A percentile compares a stretch with the other conserved stretches of the same genome.
These are phyloP conservation scores for Fagopyrum esculentum DNA, from an alignment of 148 eudicot species.

Conservation along the genomic window DNA sequence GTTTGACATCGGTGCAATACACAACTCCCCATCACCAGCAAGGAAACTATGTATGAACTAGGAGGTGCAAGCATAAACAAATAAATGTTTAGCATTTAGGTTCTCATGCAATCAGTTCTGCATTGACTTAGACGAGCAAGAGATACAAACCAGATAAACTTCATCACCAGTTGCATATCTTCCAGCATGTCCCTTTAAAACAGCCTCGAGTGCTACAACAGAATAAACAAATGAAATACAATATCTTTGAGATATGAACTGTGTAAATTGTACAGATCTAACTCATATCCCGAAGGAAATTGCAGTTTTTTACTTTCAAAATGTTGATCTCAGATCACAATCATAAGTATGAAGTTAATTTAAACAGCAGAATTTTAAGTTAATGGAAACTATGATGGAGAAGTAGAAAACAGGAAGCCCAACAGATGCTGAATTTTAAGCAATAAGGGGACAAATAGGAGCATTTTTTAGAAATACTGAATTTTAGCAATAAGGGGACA, in stretches of 20 bases:
- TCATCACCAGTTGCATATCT: slow-evolving; percentile 93
- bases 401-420: not conserved
- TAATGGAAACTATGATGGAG: not conserved
- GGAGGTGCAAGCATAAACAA: not conserved
- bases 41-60: not conserved
- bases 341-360: not conserved
- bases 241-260: not conserved
- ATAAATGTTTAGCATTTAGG: not conserved
- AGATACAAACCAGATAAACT: slow-evolving; percentile 57
- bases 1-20: not conserved
- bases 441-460: not conserved
- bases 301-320: not conserved
- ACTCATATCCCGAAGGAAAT: not conserved
- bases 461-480: not conserved
- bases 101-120: not conserved
- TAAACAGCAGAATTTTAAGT: too few species aligned
- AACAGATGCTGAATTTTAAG: not conserved
- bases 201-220: slow-evolving; percentile 76
- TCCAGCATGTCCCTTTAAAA: slow-evolving; percentile 56
- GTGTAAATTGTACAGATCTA: not conserved
- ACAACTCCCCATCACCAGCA: not conserved
- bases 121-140: not conserved
- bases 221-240: not conserved
- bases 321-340: not conserved
- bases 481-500: not conserved